Conservation (phyloP, 208 protist genomes). For the Acanthamoeba healyi region DNA sequence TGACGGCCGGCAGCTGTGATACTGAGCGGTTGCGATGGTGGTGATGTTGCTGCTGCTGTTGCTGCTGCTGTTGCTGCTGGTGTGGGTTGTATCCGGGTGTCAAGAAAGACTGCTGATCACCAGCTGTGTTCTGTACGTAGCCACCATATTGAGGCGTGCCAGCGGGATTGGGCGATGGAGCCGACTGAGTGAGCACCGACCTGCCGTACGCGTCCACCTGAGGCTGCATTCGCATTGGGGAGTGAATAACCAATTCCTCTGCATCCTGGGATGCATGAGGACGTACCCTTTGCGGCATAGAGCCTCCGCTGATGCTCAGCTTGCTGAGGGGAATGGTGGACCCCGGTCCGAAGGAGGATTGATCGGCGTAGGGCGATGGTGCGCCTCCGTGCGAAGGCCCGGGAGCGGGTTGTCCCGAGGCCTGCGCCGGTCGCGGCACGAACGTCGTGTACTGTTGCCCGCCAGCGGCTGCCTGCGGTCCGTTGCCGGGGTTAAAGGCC, state of each 20-base stretch:
- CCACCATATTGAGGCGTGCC: too few species aligned
- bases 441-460: neutral
- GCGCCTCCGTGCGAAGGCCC: neutral
- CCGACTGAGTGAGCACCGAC: neutral
- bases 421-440: neutral
- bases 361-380: neutral
- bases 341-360: neutral
- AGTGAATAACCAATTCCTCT: too few species aligned
- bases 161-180: neutral
- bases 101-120: too few species aligned
- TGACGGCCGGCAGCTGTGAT: neutral
- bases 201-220: neutral
- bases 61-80: neutral
- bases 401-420: neutral
- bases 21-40: constrained; percentile 18
- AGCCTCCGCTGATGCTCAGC: neutral
- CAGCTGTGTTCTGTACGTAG: too few species aligned
- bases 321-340: neutral
- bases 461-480: too few species aligned
- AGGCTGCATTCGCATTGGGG: neutral
- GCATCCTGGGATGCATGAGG: too few species aligned
- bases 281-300: neutral
- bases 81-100: neutral
- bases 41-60: neutral
- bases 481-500: too few species aligned